Evolutionary conservation across 192 early-diverging fungal species (phyloP), one percentile per base, ranked within the genome.

Genomic region (Coemansia sp.): DNA sequence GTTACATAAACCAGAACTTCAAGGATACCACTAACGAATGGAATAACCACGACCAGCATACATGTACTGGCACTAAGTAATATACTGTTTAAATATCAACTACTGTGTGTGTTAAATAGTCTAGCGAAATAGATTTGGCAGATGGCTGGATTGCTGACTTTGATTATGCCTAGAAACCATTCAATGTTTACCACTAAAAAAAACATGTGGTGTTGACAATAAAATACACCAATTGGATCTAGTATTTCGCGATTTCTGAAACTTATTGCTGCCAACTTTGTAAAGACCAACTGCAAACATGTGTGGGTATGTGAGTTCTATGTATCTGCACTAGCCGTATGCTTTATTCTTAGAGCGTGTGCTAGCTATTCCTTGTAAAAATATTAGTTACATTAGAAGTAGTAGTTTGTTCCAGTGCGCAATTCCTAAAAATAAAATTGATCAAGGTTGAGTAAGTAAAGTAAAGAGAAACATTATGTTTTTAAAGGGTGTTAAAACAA

Each of bases 21-120:
- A 23, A 89, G 24, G 10, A 90, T 71, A 23, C 91, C 91, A 51
- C 89, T 89, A 24, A 85, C 64, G 6, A 84, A 70, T 55, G 82
- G 77, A 33, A 85, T 71, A 27, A 80, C 84, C 10, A 77, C 75
- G 8, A 84, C 82, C 31, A 83, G 68, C 22, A 79, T 78, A 85
- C 87, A 81, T 17, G 70, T 52, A 53, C 67, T 69, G 0, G 66
- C 70, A 59, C 68, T 75, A 33, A 81, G 75, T n/a, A 39, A 19
- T 9, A 81, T 66, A 31, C 57, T 70, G 29, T 50, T 55, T 42
- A 73, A 70, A 21, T 75, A 81, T 51, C 75, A 73, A 33, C 24
- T 51, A 20, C 54, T 53, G 10, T 64, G 42, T 9, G 54, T 33
- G 51, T 52, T 54, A 5, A 46, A 4, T 8, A 52, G 57, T 4